These are phyloP conservation scores for Apiospora aurea DNA, from an alignment of 2,329 filamentous ascomycete species.

Conservation along the genomic window DNA sequence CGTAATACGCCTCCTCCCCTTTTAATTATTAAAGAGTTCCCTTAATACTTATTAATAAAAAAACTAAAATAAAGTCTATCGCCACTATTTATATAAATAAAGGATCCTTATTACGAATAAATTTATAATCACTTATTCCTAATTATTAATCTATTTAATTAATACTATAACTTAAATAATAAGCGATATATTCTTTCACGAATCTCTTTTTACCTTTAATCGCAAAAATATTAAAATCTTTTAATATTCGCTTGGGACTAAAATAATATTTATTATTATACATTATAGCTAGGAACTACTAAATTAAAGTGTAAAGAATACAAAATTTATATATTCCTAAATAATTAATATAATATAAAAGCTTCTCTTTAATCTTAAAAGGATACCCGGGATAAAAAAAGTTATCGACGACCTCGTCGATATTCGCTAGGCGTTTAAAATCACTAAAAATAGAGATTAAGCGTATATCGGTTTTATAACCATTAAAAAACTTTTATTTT, in stretches of 20 bases:
- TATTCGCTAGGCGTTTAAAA: conserved; percentile 5
- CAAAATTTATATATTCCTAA: not conserved
- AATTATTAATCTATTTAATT: too few relatives aligned
- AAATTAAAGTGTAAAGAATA: not conserved
- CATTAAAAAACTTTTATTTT: not conserved
- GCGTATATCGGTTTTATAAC: not conserved
- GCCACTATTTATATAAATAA: too few relatives aligned
- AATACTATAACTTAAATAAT: not conserved
- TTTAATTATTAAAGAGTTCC: too few relatives aligned
- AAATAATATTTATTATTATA: conserved; percentile 12
- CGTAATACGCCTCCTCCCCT: too few relatives aligned
- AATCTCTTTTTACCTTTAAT: not conserved
- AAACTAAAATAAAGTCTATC: too few relatives aligned
- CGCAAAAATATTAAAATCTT: not conserved
- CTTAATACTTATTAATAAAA: too few relatives aligned
- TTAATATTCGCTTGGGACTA: not conserved
- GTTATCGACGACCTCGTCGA: not conserved
- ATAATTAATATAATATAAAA: conserved; percentile 21
- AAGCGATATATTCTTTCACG: not conserved
- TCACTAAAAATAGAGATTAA: conserved; percentile 1
- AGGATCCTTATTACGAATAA: too few relatives aligned
- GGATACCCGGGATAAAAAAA: not conserved
- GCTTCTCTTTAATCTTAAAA: not conserved
- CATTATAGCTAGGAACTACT: not conserved
- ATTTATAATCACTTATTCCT: too few relatives aligned